These are phyloP conservation scores for Zymoseptoria passerinii DNA, from an alignment of 2,329 filamentous ascomycete species.

Conservation along the genomic window DNA sequence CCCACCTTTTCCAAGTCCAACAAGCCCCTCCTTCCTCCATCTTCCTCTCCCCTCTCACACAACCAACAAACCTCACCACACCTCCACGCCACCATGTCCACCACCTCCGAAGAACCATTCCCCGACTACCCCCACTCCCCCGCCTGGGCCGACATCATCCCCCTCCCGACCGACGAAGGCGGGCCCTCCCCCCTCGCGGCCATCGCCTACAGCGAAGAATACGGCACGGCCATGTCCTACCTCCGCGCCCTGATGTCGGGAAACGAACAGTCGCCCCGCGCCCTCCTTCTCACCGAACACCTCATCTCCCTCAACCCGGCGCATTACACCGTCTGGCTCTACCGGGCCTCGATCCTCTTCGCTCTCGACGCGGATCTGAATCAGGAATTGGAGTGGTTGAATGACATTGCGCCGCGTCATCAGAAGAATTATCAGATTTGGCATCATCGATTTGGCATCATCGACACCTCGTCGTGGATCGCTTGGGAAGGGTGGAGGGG, in stretches of 20 bases:
- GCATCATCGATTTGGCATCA: slow-evolving; percentile 70
- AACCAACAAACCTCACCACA: not conserved
- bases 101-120: not conserved
- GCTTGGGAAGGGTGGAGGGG: slow-evolving; percentile 17
- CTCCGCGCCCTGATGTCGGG: slow-evolving; percentile 85
- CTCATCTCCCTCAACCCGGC: slow-evolving; percentile 91
- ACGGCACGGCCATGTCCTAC: slow-evolving; percentile 87
- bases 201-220: slow-evolving; percentile 85
- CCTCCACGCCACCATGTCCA: slow-evolving; percentile 21
- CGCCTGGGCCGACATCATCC: slow-evolving; percentile 74
- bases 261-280: slow-evolving; percentile 73
- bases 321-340: slow-evolving; percentile 98
- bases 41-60: not conserved
- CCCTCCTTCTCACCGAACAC: slow-evolving; percentile 73
- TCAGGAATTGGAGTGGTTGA: slow-evolving; percentile 78
- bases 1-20: not conserved
- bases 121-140: slow-evolving; percentile 54
- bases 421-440: slow-evolving; percentile 99
- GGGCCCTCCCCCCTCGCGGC: slow-evolving; percentile 68
- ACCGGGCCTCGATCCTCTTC: slow-evolving; percentile 72
- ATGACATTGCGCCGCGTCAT: slow-evolving; percentile 69
- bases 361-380: slow-evolving; percentile 56
- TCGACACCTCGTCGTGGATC: slow-evolving; percentile 49
- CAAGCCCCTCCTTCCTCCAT: not conserved
- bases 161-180: slow-evolving; percentile 77